Percentiles rank a stretch among this genome's conserved stretches.
phyloP scores from a whole-genome alignment of 495 filamentous ascomycete genomes.

The Penicillium samsonianum region DNA sequence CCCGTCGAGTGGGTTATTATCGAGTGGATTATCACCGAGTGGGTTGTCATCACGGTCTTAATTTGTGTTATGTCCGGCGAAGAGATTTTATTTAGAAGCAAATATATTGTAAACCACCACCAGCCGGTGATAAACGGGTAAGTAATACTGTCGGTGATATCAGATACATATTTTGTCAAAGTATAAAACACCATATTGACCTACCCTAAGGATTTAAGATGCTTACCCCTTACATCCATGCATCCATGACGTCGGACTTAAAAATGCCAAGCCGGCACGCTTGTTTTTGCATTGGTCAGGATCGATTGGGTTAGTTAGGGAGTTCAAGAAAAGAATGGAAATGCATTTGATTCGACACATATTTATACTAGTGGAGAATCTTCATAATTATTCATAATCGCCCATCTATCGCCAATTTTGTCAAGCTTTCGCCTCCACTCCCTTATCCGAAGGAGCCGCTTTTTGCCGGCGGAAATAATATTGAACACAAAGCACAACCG shows the following conservation, averaged over 20 bases:
- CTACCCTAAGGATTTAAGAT: background rate
- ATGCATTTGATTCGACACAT: background rate
- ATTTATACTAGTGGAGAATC: background rate
- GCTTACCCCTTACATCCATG: background rate
- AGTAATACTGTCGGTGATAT: background rate
- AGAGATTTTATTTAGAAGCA: background rate
- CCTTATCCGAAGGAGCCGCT: background rate
- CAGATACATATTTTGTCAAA: background rate
- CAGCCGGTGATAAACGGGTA: background rate
- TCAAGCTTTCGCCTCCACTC: background rate
- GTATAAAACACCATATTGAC: background rate
- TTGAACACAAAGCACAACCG: conserved; percentile 23
- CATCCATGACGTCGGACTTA: background rate
- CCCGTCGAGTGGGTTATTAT: conserved; percentile 15
- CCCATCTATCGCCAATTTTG: background rate
- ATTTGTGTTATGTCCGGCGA: conserved; percentile 17
- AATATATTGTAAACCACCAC: background rate
- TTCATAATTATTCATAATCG: background rate
- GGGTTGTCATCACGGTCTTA: conserved; percentile 25
- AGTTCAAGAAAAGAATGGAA: background rate
- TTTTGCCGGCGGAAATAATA: conserved; percentile 25
- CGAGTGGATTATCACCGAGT: no score
- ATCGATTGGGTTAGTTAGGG: background rate
- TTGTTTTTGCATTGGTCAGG: no score
- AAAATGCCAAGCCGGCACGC: background rate